Conservation (phyloP, 805 yeast genomes). For the Wickerhamiella australiensis region DNA sequence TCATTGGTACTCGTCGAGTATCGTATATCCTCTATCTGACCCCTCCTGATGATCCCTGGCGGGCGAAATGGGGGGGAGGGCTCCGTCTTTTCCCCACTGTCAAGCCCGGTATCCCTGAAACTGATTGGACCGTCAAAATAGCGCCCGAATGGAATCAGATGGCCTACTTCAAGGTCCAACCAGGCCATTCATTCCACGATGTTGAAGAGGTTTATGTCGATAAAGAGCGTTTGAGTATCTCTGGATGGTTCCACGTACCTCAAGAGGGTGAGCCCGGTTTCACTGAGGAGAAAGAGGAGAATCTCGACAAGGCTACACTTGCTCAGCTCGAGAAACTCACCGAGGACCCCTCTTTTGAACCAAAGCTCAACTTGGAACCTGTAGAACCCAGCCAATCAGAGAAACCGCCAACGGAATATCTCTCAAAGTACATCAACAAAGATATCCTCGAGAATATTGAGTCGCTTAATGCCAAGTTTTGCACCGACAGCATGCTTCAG, state of each 20-base stretch:
- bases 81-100: conserved; percentile 75
- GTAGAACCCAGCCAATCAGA: background rate
- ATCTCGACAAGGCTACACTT: conserved; percentile 60
- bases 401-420: conserved; percentile 37
- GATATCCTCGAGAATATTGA: conserved; percentile 35
- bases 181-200: conserved; percentile 93
- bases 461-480: conserved; percentile 41
- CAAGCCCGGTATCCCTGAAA: conserved; percentile 76
- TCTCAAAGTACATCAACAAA: conserved; percentile 46
- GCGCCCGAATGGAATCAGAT: conserved; percentile 93
- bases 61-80: conserved; percentile 88
- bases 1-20: conserved; percentile 86
- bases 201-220: conserved; percentile 94
- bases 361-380: conserved; percentile 35
- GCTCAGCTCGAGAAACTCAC: conserved; percentile 62
- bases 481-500: conserved; percentile 58
- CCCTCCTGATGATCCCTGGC: conserved; percentile 83
- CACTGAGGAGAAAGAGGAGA: conserved; percentile 53
- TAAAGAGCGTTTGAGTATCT: conserved; percentile 80
- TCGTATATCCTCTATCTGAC: conserved; percentile 88
- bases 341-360: conserved; percentile 69
- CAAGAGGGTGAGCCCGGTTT: conserved; percentile 84
- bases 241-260: conserved; percentile 99
- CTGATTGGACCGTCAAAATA: conserved; percentile 56
- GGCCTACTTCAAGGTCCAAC: conserved; percentile 91